Base-by-base conservation (phyloP, 768 basidiomycete species). In the Amanita muscaria region DNA sequence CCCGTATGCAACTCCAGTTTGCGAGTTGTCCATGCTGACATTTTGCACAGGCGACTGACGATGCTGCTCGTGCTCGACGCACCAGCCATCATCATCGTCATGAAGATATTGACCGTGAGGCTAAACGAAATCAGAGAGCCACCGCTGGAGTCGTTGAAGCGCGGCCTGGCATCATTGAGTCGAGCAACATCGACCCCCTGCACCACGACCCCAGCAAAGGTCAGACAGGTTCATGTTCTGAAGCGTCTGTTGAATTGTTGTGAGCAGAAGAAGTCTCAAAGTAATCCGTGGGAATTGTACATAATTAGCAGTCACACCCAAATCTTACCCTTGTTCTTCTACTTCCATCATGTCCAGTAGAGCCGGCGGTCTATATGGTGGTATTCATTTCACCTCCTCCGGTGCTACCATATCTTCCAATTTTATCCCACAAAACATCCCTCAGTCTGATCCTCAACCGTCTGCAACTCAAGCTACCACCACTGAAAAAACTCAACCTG, bases 361-460 rank as follows among this genome's bases (percentile, higher is more conserved):
- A 72, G 84, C 84, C 44, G 88, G 88, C 40, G 87, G 88, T 40
- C 73, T 90, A 44, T 90, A 89, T 54, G 87, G 88, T 36, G 88
- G 88, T 56, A 85, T 89, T 52, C 83, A 87, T 45, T 89, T 90
- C 65, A 85, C 85, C 19, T 30, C 46, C 34, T 78, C 81, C 44
- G 70, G 74, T 32, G 73, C 80, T 47, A 70, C 77, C 21, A 75
- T 80, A 49, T 63, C 71, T 15, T 64, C 69, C 52, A 51, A 64
- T 49, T 53, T 71, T 38, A 49, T 62, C 39, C 52, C 64, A 38
- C 40, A 32, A 30, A 50, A 58, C 31, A 27, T 52, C 22, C 46
- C 47, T 19, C 18, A 46, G 15, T 30, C 36, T 10, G 31, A 43
- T 11, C 36, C 24, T 4, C 44, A 38, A 38, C 25, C 37, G 2